A percentile compares a stretch with the other conserved stretches of the same genome.
These are phyloP conservation scores for Fraxinus angustifolia DNA, from an alignment of 305 asterid genomes.

Conservation along the genomic window DNA sequence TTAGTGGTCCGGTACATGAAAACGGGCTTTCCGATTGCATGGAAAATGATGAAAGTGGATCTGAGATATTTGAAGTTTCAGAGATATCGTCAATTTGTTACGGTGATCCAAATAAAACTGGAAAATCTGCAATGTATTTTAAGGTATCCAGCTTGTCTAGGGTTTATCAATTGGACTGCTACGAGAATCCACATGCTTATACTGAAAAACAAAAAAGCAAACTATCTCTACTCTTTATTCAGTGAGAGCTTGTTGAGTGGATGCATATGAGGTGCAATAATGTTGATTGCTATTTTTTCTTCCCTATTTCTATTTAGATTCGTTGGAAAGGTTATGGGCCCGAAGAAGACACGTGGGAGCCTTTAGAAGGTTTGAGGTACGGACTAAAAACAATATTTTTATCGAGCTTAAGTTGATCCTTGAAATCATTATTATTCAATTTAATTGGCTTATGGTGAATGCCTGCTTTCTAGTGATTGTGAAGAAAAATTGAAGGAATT, in stretches of 20 bases:
- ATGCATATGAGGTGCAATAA: not conserved
- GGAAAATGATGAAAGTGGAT: conserved; percentile 14
- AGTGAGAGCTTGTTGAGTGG: not conserved
- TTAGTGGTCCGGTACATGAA: not conserved
- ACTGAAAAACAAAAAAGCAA: not conserved
- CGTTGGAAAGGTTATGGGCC: conserved; percentile 81
- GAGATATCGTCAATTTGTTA: conserved; percentile 42
- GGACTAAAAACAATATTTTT: not conserved
- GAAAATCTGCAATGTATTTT: conserved; percentile 35
- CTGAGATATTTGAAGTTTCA: conserved; percentile 55
- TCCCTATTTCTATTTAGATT: conserved; percentile 38
- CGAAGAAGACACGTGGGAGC: conserved; percentile 83
- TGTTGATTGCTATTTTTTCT: not conserved
- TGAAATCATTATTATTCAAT: not conserved
- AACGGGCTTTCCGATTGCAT: not conserved
- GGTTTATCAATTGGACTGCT: not conserved
- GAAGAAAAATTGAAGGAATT: conserved; percentile 55
- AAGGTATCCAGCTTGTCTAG: conserved; percentile 33
- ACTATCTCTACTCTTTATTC: not conserved
- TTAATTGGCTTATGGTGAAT: not conserved
- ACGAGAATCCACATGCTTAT: not conserved
- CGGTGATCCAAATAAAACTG: conserved; percentile 44
- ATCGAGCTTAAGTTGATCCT: not conserved
- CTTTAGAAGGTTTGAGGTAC: conserved; percentile 67
- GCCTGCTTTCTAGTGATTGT: conserved; percentile 43